These are phyloP conservation scores for Danielozyma ontarioensis DNA, from an alignment of 805 yeast genomes.

Conservation along the genomic window DNA sequence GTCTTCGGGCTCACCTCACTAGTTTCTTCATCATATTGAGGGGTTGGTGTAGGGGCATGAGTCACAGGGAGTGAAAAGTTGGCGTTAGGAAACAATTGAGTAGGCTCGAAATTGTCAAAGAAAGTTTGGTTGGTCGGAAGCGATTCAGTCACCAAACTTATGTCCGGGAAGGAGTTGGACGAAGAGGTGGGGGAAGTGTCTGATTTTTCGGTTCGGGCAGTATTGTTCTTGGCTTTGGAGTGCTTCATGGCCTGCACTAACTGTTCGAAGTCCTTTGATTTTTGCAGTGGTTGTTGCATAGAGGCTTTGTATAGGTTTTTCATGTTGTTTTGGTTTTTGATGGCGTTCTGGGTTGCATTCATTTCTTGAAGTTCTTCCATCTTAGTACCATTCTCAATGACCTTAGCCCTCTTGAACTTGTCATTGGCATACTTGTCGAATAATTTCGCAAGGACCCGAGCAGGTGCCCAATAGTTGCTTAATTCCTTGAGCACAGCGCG, in stretches of 20 bases:
- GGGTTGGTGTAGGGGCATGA: conserved; percentile 30
- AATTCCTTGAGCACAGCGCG: conserved; percentile 34
- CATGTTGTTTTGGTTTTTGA: conserved; percentile 14
- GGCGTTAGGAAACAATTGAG: conserved; percentile 47
- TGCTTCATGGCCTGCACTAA: not conserved
- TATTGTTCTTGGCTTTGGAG: conserved; percentile 2
- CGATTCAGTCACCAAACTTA: conserved; percentile 50
- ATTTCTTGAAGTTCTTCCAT: conserved; percentile 35
- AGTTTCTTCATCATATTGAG: not conserved
- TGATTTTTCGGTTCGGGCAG: conserved; percentile 2
- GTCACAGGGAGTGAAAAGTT: conserved; percentile 32
- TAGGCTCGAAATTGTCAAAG: conserved; percentile 51
- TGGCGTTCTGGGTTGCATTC: conserved; percentile 18
- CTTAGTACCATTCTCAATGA: conserved; percentile 33
- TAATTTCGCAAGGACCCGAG: conserved; percentile 28
- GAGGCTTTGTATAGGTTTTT: conserved; percentile 9
- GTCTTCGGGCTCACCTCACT: conserved; percentile 2
- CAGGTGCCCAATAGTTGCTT: conserved; percentile 35
- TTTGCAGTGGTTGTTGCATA: conserved; percentile 1
- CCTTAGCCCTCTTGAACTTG: conserved; percentile 35
- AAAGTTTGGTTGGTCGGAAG: conserved; percentile 43
- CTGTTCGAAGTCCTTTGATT: conserved; percentile 1
- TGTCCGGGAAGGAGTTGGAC: conserved; percentile 42
- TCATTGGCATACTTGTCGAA: conserved; percentile 41
- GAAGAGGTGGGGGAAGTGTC: conserved; percentile 34